Base-by-base conservation (phyloP, 78 protist genomes). In the Dictyostelium intermedium region DNA sequence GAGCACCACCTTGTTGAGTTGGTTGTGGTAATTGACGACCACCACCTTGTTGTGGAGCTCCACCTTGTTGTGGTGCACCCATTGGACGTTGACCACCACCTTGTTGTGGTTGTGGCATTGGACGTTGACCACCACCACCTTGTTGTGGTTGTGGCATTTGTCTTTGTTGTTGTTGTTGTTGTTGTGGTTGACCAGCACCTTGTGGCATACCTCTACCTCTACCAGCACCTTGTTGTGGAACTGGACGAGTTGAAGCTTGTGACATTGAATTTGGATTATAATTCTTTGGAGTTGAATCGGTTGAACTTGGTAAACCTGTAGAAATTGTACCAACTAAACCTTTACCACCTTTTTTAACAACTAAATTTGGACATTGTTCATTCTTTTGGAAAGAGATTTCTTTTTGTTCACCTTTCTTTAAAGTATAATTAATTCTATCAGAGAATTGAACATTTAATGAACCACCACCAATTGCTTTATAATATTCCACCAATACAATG, bases 281-380 rank as follows among this genome's bases (percentile, higher is more conserved):
- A 43, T 91, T 91, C 47, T 82, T 80, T 35, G 97, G 97, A 63
- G 97, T 96, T 27, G 95, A 86, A 76, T 96, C 97, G 9, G 97
- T 96, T n/a, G 87, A 70, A 11, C 76, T 61, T 18, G 86, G 89
- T 8, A 96, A 41, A 69, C 97, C 97, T 20, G 95, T 35, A 1
- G 87, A 63, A n/a, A 96, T 83, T 34, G 78, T 87, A 50, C 85
- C 91, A n/a, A 66, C 43, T 41, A 92, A 77, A 73, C 91, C 86
- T 37, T 78, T 78, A 35, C 96, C 93, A 74, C 95, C 92, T 79
- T 94, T 94, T 83, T 94, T 94, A 27, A 87, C 16, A 0, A 83
- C 45, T 1, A 91, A 74, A 27, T 70, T 20, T 60, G 84, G 91
- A 23, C 47, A 61, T 74, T 79, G 84, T 56, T 92, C 96, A 81